Evolutionary conservation across 1,139 yeast species (phyloP), one percentile per base, ranked within the genome.

Genomic region (Candida gigantensis): DNA sequence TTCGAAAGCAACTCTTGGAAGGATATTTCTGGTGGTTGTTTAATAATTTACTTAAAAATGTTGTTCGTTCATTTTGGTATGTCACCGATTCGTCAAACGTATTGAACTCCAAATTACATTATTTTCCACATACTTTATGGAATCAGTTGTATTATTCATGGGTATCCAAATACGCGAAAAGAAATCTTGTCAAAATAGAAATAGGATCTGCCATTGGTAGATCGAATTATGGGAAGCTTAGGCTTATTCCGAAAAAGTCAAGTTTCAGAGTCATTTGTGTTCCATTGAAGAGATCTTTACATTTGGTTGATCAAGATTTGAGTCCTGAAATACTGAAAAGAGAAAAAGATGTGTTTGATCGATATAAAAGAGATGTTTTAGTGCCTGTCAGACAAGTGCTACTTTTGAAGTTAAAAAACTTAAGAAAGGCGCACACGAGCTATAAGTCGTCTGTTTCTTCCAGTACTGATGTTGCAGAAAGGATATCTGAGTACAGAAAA

Each of bases 101-200:
- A 5, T 43, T 40, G 15, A 43, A 38, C 20, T 27, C 44, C 2
- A 31, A 30, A 11, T 35, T 55, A 6, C 41, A 69, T 1, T 87
- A 69, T 52, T 87, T 74, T 50, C 72, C 83, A 10, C 89, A 81
- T 35, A 65, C 61, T 18, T 57, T 63, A 1, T 90, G 97, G 96
- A 51, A 50, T 6, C 39, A 39, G 9, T 51, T 80, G 5, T 60
- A 79, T 0, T 47, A 50, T 7, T 50, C 58, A 0, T 79, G 77
- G 69, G 47, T 74, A 30, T 49, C 56, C 2, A 44, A 45, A 5
- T 81, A 79, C 48, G 54, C 63, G 26, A 44, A 47, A 5, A 52
- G 51, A 11, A 65, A 61, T 47, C 51, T 75, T 43, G 43, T 24
- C 18, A 27, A 38, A 27, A 37, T 35, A 30, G 27, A 32, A 9